Evolutionary conservation across 768 basidiomycete genomes (phyloP).

Genomic region (Naganishia friedmannii): DNA sequence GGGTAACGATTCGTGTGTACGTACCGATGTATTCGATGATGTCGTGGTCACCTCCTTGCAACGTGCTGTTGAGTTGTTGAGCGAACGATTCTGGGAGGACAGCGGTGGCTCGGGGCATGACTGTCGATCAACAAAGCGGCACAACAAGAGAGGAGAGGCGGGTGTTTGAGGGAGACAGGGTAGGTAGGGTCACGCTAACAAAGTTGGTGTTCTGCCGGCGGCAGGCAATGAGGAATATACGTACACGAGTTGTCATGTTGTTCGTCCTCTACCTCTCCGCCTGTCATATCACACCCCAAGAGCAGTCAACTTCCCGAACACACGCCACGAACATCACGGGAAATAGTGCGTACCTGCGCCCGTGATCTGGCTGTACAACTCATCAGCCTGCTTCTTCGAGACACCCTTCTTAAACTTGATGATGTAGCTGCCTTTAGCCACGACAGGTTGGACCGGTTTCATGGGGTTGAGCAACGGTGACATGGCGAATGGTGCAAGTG

Average conservation of each 20-base stretch:
- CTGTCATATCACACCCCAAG: background rate
- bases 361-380: constrained; percentile 19
- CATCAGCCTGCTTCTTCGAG: constrained; percentile 5
- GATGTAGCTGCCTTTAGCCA: constrained; percentile 19
- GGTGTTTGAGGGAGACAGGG: background rate
- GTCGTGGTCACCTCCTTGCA: constrained; percentile 19
- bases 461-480: background rate
- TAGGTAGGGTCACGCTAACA: background rate
- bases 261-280: background rate
- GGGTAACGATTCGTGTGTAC: background rate
- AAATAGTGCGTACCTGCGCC: background rate
- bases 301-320: background rate
- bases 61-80: background rate
- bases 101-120: constrained; percentile 26
- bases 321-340: background rate
- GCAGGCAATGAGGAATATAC: background rate
- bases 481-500: background rate
- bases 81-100: constrained; percentile 23
- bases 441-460: background rate
- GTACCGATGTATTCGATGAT: constrained; percentile 29
- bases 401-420: constrained; percentile 31
- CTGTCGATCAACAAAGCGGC: background rate
- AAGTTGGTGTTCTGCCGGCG: background rate
- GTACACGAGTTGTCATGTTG: background rate
- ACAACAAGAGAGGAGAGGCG: background rate